phyloP scores from a whole-genome alignment of 805 yeast genomes.

The Barnettozyma sucrosica region DNA sequence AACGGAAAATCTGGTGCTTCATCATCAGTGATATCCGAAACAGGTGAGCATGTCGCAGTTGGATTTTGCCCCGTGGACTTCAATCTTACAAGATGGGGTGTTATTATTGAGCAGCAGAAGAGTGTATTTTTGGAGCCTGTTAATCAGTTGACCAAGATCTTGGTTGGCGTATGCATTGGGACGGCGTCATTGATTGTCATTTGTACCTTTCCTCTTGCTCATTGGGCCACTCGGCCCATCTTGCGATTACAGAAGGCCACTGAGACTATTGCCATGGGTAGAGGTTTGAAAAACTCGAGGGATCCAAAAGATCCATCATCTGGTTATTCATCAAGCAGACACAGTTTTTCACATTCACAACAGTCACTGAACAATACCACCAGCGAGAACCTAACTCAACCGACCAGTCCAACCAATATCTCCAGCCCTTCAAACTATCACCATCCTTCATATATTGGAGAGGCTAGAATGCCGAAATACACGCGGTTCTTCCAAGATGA shows the following conservation, averaged over 20 bases:
- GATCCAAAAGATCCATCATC: constrained; percentile 10
- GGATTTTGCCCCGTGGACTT: constrained; percentile 49
- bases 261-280: constrained; percentile 43
- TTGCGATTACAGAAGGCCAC: constrained; percentile 76
- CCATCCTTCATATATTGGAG: constrained; percentile 29
- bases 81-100: constrained; percentile 56
- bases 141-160: constrained; percentile 54
- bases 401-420: not conserved
- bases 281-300: constrained; percentile 29
- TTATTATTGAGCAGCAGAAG: constrained; percentile 61
- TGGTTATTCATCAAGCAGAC: constrained; percentile 11
- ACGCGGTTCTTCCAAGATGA: constrained; percentile 69
- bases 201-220: constrained; percentile 77
- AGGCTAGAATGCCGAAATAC: constrained; percentile 39
- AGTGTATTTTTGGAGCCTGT: constrained; percentile 58
- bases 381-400: not conserved
- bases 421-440: constrained; percentile 8
- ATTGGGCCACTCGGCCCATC: constrained; percentile 80
- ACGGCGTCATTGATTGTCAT: constrained; percentile 69
- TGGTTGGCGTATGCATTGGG: constrained; percentile 73
- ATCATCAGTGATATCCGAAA: constrained; percentile 32
- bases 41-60: constrained; percentile 40
- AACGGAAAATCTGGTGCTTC: constrained; percentile 37
- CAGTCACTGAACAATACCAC: constrained; percentile 1
- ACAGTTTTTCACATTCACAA: constrained; percentile 7